Evolutionary conservation across 805 yeast genomes (phyloP), one percentile per base, ranked within the genome.

Genomic region (Lachancea fermentati): DNA sequence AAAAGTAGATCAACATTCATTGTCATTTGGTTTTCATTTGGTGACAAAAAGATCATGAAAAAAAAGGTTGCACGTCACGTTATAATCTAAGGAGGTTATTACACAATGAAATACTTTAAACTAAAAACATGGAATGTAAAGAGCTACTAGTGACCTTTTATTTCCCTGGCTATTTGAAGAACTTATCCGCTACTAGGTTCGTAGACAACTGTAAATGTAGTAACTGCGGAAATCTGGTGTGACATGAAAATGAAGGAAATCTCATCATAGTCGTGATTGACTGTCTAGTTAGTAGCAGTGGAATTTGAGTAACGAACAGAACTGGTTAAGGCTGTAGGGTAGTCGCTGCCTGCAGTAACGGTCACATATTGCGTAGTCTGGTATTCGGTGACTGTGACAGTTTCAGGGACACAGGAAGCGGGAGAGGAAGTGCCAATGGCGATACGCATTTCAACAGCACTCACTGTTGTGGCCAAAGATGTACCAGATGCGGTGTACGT

Each of bases 351-450:
- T n/a, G 43, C 38, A n/a, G 42, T 34, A 18, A 44, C 42, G 13
- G 47, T 44, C 14, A 44, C 39, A 22, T 40, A 44, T 24, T 44
- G 39, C 31, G 47, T 44, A 13, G 38, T 24, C 19, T 40, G 37
- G 34, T 33, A 39, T 33, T 32, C 32, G 19, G 47, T 44, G 17
- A 44, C 44, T 8, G 47, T 44, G 26, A 44, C 47, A 4, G 47
- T 44, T 34, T 44, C 39, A 9, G 47, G 44, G 14, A 37, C 25
- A 28, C 47, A 44, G 26, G 26, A 22, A 17, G 44, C 18, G n/a
- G 40, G 34, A 9, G 32, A 14, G 29, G 40, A 40, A 4, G 40
- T 35, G 12, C 42, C 47, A n/a, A 44, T 24, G 14, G 36, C 31
- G 14, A 44, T 33, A 16, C 34, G 39, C 34, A 39, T 44, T 33